A percentile compares a stretch with the other conserved stretches of the same genome.
Evolutionary conservation across 768 basidiomycete species (phyloP).

Genomic region (Naganishia friedmannii): DNA sequence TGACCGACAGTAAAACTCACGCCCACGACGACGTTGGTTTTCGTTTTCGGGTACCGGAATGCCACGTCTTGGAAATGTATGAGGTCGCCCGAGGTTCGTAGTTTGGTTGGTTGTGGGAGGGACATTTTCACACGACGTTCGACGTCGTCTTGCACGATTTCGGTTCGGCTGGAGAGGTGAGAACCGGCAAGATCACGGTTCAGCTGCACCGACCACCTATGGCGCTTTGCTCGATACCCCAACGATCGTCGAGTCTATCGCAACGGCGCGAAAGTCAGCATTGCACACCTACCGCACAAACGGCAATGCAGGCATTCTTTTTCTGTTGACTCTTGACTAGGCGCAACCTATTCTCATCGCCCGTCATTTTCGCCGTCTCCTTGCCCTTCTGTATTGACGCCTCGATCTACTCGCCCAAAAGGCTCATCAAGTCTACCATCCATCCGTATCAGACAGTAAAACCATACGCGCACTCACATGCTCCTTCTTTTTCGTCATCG

Average conservation of each 20-base stretch:
- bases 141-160: constrained; percentile 53
- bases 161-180: constrained; percentile 53
- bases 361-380: constrained; percentile 34
- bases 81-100: constrained; percentile 49
- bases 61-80: constrained; percentile 54
- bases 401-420: constrained; percentile 58
- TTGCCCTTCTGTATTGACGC: constrained; percentile 59
- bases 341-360: constrained; percentile 55
- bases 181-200: constrained; percentile 59
- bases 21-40: constrained; percentile 44
- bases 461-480: constrained; percentile 47
- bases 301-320: constrained; percentile 49
- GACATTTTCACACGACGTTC: constrained; percentile 53
- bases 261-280: background rate
- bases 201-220: constrained; percentile 59
- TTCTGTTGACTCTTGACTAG: constrained; percentile 63
- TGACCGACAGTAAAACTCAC: constrained; percentile 54
- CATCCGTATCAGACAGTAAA: constrained; percentile 46
- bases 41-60: constrained; percentile 50
- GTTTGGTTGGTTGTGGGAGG: constrained; percentile 50
- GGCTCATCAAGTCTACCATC: constrained; percentile 54
- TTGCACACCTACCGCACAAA: background rate
- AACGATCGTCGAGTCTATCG: constrained; percentile 53
- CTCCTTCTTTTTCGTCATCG: constrained; percentile 56
- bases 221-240: constrained; percentile 53